Percentiles rank a stretch among this genome's conserved stretches.
Conservation (phyloP, 1,139 yeast species). For the Magnusiomyces suaveolens region DNA sequence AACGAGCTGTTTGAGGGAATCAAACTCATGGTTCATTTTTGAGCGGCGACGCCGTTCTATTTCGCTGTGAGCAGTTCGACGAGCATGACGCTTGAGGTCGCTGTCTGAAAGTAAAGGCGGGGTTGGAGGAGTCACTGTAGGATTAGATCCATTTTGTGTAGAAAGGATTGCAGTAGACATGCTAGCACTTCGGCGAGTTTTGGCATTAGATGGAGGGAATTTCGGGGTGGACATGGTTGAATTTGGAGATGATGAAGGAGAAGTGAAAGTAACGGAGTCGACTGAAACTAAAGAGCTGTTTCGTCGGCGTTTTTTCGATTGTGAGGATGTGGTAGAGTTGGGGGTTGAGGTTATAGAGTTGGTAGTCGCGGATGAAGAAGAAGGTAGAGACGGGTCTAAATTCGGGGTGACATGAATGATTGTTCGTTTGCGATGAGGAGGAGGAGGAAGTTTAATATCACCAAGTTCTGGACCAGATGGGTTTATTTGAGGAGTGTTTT, state of each 20-base stretch:
- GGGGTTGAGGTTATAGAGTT: background rate
- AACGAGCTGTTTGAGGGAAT: constrained; percentile 63
- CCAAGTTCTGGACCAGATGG: background rate
- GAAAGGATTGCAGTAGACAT: background rate
- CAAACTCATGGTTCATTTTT: constrained; percentile 74
- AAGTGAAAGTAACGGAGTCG: background rate
- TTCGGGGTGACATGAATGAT: constrained; percentile 11
- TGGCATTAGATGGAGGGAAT: background rate
- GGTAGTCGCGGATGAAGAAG: background rate
- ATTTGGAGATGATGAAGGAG: constrained; percentile 1
- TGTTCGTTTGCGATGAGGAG: constrained; percentile 12
- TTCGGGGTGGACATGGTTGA: background rate
- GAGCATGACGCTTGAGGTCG: constrained; percentile 40
- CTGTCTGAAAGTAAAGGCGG: constrained; percentile 30
- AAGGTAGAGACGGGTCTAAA: background rate
- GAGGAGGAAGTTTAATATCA: constrained; percentile 8
- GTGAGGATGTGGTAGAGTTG: background rate
- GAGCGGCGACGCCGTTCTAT: constrained; percentile 72
- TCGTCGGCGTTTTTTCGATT: background rate
- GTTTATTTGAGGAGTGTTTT: background rate
- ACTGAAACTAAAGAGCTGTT: constrained; percentile 1
- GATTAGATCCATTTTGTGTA: too few relatives aligned
- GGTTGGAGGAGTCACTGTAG: constrained; percentile 3
- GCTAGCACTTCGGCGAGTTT: background rate
- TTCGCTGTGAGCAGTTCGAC: constrained; percentile 59